Conservation (phyloP, 1,284 basidiomycete genomes). For the Hemileia vastatrix region DNA sequence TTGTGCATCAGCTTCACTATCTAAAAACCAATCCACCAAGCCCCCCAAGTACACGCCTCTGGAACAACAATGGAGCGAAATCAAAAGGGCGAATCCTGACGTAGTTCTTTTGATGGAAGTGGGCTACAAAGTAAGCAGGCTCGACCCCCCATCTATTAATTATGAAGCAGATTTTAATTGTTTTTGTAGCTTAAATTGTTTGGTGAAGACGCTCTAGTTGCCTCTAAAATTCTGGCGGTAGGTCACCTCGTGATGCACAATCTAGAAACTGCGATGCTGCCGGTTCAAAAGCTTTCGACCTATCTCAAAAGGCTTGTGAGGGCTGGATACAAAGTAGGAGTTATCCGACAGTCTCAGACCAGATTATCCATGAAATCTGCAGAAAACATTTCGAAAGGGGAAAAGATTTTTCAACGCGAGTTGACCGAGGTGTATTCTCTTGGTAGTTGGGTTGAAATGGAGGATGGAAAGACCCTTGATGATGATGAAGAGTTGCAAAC, state of each 20-base stretch:
- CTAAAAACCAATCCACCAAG: too few species aligned
- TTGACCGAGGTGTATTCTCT: conserved; percentile 41
- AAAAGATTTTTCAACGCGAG: conserved; percentile 34
- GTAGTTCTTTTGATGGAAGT: conserved; percentile 17
- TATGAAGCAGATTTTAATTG: neutral
- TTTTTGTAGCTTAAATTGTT: conserved; percentile 8
- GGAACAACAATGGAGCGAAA: conserved; percentile 17
- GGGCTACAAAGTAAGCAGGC: conserved; percentile 5
- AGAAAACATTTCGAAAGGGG: conserved; percentile 28
- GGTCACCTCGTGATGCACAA: conserved; percentile 23
- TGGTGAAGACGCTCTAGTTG: conserved; percentile 11
- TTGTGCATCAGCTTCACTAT: too few species aligned
- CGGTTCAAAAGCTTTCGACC: conserved; percentile 36
- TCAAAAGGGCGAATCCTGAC: conserved; percentile 10
- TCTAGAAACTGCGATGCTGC: conserved; percentile 39
- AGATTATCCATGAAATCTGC: conserved; percentile 38
- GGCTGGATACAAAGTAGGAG: conserved; percentile 40
- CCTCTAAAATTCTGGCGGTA: conserved; percentile 10
- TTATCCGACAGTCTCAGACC: conserved; percentile 40
- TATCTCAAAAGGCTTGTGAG: conserved; percentile 39
- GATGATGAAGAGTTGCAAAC: neutral
- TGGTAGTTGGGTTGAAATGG: conserved; percentile 42
- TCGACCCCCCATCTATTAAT: neutral
- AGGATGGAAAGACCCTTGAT: conserved; percentile 16
- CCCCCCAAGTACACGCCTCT: too few species aligned